A percentile compares a stretch with the other conserved stretches of the same genome.
phyloP scores from a whole-genome alignment of 2,329 filamentous ascomycete genomes.

The Lizonia empirigonia region DNA sequence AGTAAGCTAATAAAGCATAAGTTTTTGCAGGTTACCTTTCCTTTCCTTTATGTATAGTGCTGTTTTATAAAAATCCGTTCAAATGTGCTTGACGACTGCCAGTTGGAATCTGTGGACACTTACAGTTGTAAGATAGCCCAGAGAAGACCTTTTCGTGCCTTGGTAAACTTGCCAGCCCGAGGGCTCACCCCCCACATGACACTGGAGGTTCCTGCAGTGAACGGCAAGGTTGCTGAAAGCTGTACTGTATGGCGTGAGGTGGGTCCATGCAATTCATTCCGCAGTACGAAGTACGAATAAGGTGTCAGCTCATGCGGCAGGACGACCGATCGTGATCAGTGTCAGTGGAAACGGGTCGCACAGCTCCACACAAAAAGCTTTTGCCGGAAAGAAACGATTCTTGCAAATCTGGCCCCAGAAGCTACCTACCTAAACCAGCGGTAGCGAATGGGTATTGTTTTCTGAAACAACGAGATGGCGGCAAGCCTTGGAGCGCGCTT shows the following conservation, averaged over 20 bases:
- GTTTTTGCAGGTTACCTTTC: too few relatives aligned
- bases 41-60: too few relatives aligned
- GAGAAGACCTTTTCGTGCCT: too few relatives aligned
- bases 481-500: constrained; percentile 5
- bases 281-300: constrained; percentile 9
- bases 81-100: too few relatives aligned
- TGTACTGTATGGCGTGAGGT: constrained; percentile 4
- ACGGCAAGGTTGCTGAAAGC: neutral
- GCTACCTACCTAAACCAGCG: neutral
- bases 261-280: constrained; percentile 1
- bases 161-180: too few relatives aligned
- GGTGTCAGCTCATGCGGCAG: neutral
- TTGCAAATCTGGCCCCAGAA: constrained; percentile 1
- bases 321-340: constrained; percentile 9
- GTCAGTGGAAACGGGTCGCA: neutral
- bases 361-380: constrained; percentile 6
- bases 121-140: too few relatives aligned
- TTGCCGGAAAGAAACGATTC: constrained; percentile 1
- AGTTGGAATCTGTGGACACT: too few relatives aligned
- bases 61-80: too few relatives aligned
- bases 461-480: constrained; percentile 15
- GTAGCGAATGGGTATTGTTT: constrained; percentile 3
- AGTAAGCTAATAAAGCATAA: too few relatives aligned
- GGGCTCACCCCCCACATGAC: too few relatives aligned
- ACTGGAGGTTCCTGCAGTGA: neutral